These are phyloP conservation scores for Oropetium thomaeum DNA, from an alignment of 176 grass and related monocot species.

Conservation along the genomic window DNA sequence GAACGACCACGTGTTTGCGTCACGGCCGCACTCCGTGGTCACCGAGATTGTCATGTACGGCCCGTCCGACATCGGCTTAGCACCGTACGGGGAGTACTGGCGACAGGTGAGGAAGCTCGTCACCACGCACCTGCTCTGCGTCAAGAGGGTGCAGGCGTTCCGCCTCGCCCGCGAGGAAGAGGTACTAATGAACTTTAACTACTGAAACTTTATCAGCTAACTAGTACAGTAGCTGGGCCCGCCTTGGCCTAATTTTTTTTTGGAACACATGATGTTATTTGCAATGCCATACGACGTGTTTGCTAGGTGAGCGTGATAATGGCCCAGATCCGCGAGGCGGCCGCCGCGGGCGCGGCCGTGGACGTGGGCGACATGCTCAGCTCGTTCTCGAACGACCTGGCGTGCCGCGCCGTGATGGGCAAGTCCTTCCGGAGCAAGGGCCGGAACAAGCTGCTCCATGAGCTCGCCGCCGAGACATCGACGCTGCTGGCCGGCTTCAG, in stretches of 20 bases:
- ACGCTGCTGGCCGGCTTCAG: background rate
- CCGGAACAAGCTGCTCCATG: background rate
- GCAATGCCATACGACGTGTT: background rate
- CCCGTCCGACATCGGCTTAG: conserved; percentile 33
- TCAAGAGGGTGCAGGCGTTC: background rate
- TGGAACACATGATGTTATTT: background rate
- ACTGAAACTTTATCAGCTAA: background rate
- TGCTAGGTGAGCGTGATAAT: background rate
- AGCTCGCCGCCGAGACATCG: background rate
- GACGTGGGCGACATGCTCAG: conserved; percentile 21
- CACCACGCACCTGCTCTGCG: conserved; percentile 34
- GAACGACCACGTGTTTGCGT: conserved; percentile 52
- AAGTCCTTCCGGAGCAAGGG: background rate
- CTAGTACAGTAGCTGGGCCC: background rate
- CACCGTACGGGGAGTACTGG: conserved; percentile 43
- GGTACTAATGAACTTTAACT: background rate
- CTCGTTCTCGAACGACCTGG: conserved; percentile 26
- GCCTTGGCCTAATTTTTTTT: background rate
- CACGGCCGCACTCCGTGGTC: conserved; percentile 11
- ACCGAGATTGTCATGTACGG: conserved; percentile 29
- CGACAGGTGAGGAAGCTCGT: conserved; percentile 34
- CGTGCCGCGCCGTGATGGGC: conserved; percentile 29
- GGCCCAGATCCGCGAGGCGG: conserved; percentile 11
- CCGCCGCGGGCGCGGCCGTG: background rate
- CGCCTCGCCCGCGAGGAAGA: conserved; percentile 1